Percentiles rank a stretch among this genome's conserved stretches.
Evolutionary conservation across 2,329 filamentous ascomycete genomes (phyloP).

Genomic region (Xylariaceae sp.): DNA sequence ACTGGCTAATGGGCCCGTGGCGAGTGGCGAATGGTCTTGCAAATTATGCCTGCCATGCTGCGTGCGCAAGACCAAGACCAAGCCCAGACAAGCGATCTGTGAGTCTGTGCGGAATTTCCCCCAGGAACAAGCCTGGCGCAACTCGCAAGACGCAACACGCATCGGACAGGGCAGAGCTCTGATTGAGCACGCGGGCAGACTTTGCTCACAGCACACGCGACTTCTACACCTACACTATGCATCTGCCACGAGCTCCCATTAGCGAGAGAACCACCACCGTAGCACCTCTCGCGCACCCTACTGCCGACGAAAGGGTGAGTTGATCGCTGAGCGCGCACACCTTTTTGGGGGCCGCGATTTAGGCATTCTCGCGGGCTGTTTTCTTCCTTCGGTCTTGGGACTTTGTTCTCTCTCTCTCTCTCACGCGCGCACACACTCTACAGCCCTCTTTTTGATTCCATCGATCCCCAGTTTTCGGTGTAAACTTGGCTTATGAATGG

Average conservation of each 20-base stretch:
- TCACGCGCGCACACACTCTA: neutral
- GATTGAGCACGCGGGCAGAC: constrained; percentile 9
- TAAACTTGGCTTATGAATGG: constrained; percentile 21
- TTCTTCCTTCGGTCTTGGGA: constrained; percentile 2
- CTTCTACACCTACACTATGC: constrained; percentile 2
- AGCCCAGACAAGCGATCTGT: constrained; percentile 4
- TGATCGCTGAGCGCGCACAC: constrained; percentile 10
- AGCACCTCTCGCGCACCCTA: constrained; percentile 7
- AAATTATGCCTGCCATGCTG: neutral
- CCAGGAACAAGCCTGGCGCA: constrained; percentile 17
- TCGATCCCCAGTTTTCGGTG: constrained; percentile 26
- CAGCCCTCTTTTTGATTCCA: neutral
- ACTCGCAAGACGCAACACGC: constrained; percentile 16
- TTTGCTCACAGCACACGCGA: constrained; percentile 4
- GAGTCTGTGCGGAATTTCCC: constrained; percentile 18
- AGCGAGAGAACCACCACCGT: neutral
- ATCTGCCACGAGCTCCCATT: neutral
- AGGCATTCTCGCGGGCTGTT: constrained; percentile 13
- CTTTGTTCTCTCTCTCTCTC: neutral
- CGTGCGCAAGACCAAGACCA: constrained; percentile 2
- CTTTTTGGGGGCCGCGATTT: constrained; percentile 17
- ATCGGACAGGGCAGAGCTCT: neutral
- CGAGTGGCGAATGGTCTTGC: neutral
- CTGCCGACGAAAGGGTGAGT: neutral
- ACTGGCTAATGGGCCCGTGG: neutral